Evolutionary conservation across 2,329 filamentous ascomycete species (phyloP).

Genomic region (Trichoderma koningiopsis): DNA sequence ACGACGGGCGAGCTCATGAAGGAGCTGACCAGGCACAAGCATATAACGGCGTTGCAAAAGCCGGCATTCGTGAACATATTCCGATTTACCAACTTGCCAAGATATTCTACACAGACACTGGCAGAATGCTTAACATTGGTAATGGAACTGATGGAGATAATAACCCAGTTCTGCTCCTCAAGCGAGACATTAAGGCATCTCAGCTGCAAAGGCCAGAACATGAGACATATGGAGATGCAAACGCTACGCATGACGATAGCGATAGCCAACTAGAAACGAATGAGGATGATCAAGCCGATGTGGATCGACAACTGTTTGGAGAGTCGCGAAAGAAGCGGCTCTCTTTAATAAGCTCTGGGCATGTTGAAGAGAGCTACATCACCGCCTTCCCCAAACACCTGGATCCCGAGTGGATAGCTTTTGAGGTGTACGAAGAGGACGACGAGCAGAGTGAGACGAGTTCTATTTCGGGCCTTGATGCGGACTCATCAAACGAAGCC

Average conservation of each 20-base stretch:
- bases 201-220: constrained; percentile 49
- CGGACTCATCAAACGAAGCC: constrained; percentile 37
- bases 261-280: neutral
- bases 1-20: constrained; percentile 58
- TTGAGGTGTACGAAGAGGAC: constrained; percentile 78
- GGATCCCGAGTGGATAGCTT: constrained; percentile 87
- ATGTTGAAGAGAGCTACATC: neutral
- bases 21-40: constrained; percentile 38
- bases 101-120: constrained; percentile 91
- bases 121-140: constrained; percentile 81
- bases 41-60: constrained; percentile 46
- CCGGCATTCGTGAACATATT: constrained; percentile 57
- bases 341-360: neutral
- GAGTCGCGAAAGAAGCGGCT: neutral
- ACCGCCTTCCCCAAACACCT: constrained; percentile 66
- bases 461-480: constrained; percentile 47
- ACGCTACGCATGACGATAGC: neutral
- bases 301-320: constrained; percentile 49
- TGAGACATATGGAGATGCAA: neutral
- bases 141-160: constrained; percentile 52
- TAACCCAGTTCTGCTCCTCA: constrained; percentile 40
- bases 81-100: constrained; percentile 70
- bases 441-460: constrained; percentile 41
- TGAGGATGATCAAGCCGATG: constrained; percentile 44
- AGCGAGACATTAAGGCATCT: constrained; percentile 35